Base-by-base conservation (phyloP, 306 rosid genomes). In the Corylus americana region DNA sequence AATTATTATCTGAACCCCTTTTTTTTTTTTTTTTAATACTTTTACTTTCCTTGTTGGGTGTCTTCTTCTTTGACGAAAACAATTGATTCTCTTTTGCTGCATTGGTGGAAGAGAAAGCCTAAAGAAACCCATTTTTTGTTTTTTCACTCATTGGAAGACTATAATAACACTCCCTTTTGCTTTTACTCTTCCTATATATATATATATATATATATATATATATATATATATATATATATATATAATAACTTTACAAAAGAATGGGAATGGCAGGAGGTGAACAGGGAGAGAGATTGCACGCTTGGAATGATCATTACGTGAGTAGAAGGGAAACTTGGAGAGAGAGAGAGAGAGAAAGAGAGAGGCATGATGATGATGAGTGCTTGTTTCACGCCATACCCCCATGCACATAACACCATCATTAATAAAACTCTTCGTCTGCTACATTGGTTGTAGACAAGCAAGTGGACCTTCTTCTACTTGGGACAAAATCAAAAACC, bases 81-180 rank as follows among this genome's bases (percentile, higher is more conserved):
- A 83, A 78, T 22, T 64, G 80, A 84, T 82, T 86, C 87, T 82
- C 89, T 82, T 76, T 71, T 80, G 20, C 83, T 61, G 78, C 93
- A 81, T 94, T 83, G 98, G 83, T 90, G 80, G 80, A 79, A 88
- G 97, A 89, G 94, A 94, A 92, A 92, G 94, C 78, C 49, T 74
- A 82, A 82, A 90, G 86, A 85, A 27, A 79, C 73, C 50, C 75
- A 37, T 45, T 54, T 27, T 77, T 63, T 83, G 81, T 17, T 62
- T 78, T 59, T 55, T 49, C 61, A 53, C 79, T 79, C 79, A 16
- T 77, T 73, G 64, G 37, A 74, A 70, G 27, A 68, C 74, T 69
- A 31, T 31, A 31, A 31, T 31, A 13, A 27, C 12, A 5, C 35
- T 64, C 54, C 11, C 80, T 75, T 86, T 80, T 50, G 6, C 76